Conservation (phyloP, 768 basidiomycete species). For the Asterophora parasitica region DNA sequence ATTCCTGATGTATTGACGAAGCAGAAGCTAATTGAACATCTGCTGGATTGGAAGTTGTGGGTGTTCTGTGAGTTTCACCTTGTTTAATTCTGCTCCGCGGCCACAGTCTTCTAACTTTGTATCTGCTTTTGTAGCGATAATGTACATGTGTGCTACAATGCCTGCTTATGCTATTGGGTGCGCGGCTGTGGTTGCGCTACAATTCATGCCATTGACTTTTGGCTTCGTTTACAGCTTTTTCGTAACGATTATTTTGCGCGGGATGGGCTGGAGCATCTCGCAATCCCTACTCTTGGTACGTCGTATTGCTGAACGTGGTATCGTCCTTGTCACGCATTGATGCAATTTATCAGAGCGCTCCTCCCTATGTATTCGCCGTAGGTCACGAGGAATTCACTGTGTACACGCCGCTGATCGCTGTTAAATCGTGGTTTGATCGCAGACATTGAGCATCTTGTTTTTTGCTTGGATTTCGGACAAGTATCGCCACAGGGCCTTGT, state of each 20-base stretch:
- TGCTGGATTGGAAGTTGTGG: constrained; percentile 48
- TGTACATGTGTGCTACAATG: constrained; percentile 47
- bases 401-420: constrained; percentile 1
- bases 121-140: constrained; percentile 27
- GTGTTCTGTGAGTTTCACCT: constrained; percentile 30
- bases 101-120: background rate
- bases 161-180: constrained; percentile 48
- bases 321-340: background rate
- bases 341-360: constrained; percentile 33
- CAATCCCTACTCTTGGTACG: constrained; percentile 40
- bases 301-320: constrained; percentile 5
- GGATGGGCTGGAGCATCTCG: constrained; percentile 43
- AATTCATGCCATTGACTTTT: constrained; percentile 2
- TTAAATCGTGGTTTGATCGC: constrained; percentile 5
- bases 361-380: constrained; percentile 45
- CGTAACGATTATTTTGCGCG: constrained; percentile 41
- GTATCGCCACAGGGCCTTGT: constrained; percentile 35
- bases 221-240: constrained; percentile 31
- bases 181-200: constrained; percentile 8
- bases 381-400: constrained; percentile 12
- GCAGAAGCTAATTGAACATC: constrained; percentile 30
- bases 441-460: constrained; percentile 36
- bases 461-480: constrained; percentile 47
- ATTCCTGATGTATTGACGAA: constrained; percentile 37
- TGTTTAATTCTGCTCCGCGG: background rate